These are phyloP conservation scores for Tolypocladium pustulatum DNA, from an alignment of 2,329 filamentous ascomycete species.

Conservation along the genomic window DNA sequence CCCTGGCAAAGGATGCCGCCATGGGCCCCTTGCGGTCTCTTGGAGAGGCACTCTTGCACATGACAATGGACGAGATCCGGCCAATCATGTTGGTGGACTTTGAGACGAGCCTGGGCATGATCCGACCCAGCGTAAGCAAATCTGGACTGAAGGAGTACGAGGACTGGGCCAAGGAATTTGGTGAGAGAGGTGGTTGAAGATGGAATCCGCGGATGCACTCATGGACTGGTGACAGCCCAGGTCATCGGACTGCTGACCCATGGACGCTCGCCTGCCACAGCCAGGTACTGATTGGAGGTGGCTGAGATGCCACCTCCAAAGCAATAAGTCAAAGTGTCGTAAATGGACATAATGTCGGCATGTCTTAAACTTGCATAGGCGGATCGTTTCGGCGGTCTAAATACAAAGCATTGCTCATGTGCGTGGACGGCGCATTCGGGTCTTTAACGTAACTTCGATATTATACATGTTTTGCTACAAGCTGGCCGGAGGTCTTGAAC, in stretches of 20 bases:
- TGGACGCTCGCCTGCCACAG: not conserved
- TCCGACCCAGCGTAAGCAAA: constrained; percentile 81
- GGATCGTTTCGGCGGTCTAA: not conserved
- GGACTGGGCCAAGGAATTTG: constrained; percentile 88
- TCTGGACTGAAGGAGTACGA: constrained; percentile 81
- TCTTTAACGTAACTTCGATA: not conserved
- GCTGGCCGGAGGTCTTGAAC: not conserved
- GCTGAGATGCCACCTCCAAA: not conserved
- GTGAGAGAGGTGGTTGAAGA: constrained; percentile 69
- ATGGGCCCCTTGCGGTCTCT: constrained; percentile 91
- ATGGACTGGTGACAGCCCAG: not conserved
- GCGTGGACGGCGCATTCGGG: not conserved
- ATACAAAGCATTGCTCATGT: not conserved
- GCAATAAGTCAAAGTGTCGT: not conserved
- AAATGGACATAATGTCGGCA: not conserved
- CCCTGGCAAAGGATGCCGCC: constrained; percentile 90
- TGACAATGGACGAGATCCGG: constrained; percentile 88
- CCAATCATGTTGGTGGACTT: constrained; percentile 81
- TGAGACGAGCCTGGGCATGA: constrained; percentile 68
- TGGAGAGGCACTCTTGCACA: constrained; percentile 80
- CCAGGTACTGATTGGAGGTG: not conserved
- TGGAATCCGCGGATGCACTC: not conserved
- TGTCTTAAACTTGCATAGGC: not conserved
- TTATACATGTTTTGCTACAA: not conserved
- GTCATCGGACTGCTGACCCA: too few species aligned